A percentile compares a stretch with the other conserved stretches of the same genome.
phyloP scores from a whole-genome alignment of 1,284 basidiomycete species.

The Ceratobasidium sp. region DNA sequence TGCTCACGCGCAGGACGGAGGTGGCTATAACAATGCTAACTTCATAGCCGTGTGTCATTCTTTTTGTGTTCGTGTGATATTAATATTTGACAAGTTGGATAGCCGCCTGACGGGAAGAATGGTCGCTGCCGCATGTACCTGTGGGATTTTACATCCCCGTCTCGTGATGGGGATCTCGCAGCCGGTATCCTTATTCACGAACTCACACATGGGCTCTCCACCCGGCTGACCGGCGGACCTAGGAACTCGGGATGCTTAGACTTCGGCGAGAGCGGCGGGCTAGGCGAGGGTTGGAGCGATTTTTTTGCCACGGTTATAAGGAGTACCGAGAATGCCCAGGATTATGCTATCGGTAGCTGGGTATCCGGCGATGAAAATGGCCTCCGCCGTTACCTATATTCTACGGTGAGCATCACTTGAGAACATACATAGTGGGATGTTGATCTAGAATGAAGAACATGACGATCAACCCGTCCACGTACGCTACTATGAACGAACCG shows the following conservation, averaged over 20 bases:
- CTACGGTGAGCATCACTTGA: slow-evolving; percentile 61
- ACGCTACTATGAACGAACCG: slow-evolving; percentile 95
- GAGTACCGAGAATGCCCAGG: slow-evolving; percentile 76
- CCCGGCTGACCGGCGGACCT: slow-evolving; percentile 94
- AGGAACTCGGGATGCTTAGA: slow-evolving; percentile 93
- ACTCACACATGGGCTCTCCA: slow-evolving; percentile 90
- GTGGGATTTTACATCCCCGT: slow-evolving; percentile 91
- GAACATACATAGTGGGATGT: not conserved
- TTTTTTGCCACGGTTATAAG: slow-evolving; percentile 89
- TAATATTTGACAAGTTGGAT: not conserved
- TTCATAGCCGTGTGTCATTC: slow-evolving; percentile 60
- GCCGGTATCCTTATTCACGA: slow-evolving; percentile 95
- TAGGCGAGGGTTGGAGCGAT: slow-evolving; percentile 97
- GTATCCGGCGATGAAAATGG: slow-evolving; percentile 83
- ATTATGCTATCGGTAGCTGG: slow-evolving; percentile 95
- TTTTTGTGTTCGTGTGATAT: not conserved
- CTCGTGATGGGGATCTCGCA: slow-evolving; percentile 94
- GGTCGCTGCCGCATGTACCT: slow-evolving; percentile 97
- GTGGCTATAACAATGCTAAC: slow-evolving; percentile 86
- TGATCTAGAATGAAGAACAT: slow-evolving; percentile 72
- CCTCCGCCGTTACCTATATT: slow-evolving; percentile 92
- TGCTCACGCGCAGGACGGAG: slow-evolving; percentile 94
- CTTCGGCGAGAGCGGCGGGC: slow-evolving; percentile 95
- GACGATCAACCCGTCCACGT: slow-evolving; percentile 89
- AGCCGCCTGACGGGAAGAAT: slow-evolving; percentile 67